Conservation (phyloP, 2,329 filamentous ascomycete species). For the Capronia epimyces region DNA sequence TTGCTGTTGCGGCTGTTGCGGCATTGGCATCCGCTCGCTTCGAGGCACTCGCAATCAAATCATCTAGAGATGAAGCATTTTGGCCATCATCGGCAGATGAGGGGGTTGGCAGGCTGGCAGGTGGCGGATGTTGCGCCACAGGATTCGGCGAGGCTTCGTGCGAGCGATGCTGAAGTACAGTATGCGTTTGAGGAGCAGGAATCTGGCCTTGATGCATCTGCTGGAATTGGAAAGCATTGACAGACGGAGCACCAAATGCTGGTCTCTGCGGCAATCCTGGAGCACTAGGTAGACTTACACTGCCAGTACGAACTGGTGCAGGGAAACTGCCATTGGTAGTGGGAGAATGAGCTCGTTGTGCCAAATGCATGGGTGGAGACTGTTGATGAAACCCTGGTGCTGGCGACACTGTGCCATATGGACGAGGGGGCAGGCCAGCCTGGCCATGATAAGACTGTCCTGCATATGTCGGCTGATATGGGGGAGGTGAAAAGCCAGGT, state of each 20-base stretch:
- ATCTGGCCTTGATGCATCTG: conserved; percentile 52
- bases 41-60: conserved; percentile 47
- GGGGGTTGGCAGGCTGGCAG: conserved; percentile 10
- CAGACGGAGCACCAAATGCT: conserved; percentile 50
- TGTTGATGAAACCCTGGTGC: conserved; percentile 40
- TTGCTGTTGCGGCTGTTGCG: conserved; percentile 31
- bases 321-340: conserved; percentile 27
- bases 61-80: conserved; percentile 45
- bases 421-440: conserved; percentile 31
- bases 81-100: conserved; percentile 26
- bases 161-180: conserved; percentile 22
- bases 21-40: conserved; percentile 39
- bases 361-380: conserved; percentile 41
- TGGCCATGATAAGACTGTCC: conserved; percentile 36
- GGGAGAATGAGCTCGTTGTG: conserved; percentile 36
- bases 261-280: conserved; percentile 58
- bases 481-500: conserved; percentile 32
- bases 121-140: conserved; percentile 23
- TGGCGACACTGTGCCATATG: conserved; percentile 40
- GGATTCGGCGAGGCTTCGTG: conserved; percentile 13
- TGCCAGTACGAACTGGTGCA: conserved; percentile 43
- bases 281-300: conserved; percentile 51
- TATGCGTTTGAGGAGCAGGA: conserved; percentile 33
- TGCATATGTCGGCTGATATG: conserved; percentile 32
- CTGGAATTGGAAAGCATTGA: conserved; percentile 52